Base-by-base conservation (phyloP, 2,329 filamentous ascomycete genomes). In the Aspergillus vadensis region DNA sequence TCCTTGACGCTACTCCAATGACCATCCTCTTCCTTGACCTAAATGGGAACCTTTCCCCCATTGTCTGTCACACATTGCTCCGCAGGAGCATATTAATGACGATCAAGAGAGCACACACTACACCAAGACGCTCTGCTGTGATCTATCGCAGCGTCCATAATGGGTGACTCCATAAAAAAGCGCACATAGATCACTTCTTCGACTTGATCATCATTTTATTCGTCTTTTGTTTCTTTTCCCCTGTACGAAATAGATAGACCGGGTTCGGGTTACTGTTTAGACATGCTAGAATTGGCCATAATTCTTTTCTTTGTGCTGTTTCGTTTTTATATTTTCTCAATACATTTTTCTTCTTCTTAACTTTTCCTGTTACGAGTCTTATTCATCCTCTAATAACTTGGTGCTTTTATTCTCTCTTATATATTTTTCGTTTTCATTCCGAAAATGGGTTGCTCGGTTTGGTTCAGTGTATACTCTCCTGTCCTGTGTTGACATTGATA, bases 241-340 rank as follows among this genome's bases (percentile, higher is more conserved):
- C 60, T 66, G 64, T 65, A 65, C 64, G 67, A 68, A 66, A 69
- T 68, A 65, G 65, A 72, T 73, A 73, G 70, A 72, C 63, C 54
- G 60, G 67, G 62, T 63, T 58, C 63, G 63, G 59, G 58, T 57
- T 62, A 60, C 41, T 60, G 43, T 59, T 61, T 61, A 67, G 66
- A 66, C 49, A 60, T 62, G 47, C 52, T 60, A 64, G 58, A 61
- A 54, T 60, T 54, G 61, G 54, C 47, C 54, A 63, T 62, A 58
- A 47, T 61, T 32, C 9, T 36, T 57, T 58, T 51, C 48, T 55
- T 52, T 55, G 47, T 49, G 39, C 38, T 51, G 19, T 60, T 38
- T 49, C 15, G 48, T 38, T 44, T 32, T 27, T 8, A 27, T 49
- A 14, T 55, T 23, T 55, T 36, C n/a, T 3, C 38, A 47, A 43